These are phyloP conservation scores for Abrus precatorius DNA, from an alignment of 306 rosid genomes.

Conservation along the genomic window DNA sequence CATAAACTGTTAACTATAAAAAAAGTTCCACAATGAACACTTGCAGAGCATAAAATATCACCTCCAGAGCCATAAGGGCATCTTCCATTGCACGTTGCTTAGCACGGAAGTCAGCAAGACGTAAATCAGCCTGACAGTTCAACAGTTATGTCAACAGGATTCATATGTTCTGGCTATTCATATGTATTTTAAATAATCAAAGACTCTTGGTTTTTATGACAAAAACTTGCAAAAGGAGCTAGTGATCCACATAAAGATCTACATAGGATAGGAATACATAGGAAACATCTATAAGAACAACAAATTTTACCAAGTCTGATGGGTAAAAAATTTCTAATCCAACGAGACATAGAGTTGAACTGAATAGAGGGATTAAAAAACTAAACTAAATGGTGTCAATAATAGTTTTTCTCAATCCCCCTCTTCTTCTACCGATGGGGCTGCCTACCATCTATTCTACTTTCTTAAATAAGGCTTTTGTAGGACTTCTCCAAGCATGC, in stretches of 20 bases:
- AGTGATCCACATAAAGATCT: constrained; percentile 21
- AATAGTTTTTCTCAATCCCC: not conserved
- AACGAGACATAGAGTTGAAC: constrained; percentile 20
- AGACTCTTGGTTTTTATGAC: constrained; percentile 1
- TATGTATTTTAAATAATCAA: constrained; percentile 21
- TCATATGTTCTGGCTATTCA: constrained; percentile 12
- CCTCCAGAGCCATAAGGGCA: constrained; percentile 94
- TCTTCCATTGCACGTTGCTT: constrained; percentile 98
- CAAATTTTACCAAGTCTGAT: constrained; percentile 14
- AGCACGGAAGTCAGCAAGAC: constrained; percentile 87
- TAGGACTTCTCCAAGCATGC: not conserved
- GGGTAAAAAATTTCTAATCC: constrained; percentile 7
- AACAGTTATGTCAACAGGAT: constrained; percentile 44
- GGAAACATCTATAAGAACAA: constrained; percentile 31
- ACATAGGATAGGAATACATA: constrained; percentile 25
- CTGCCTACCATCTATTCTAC: not conserved
- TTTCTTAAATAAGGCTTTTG: not conserved
- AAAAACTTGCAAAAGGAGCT: constrained; percentile 14
- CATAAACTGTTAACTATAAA: not conserved
- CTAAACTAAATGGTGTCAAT: not conserved
- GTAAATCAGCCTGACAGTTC: constrained; percentile 84
- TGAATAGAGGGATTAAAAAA: not conserved
- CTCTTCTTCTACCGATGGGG: not conserved
- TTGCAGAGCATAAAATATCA: constrained; percentile 49
- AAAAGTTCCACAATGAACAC: constrained; percentile 11